Base-by-base conservation (phyloP, 2,329 filamentous ascomycete species). In the Lachnellula suecica region DNA sequence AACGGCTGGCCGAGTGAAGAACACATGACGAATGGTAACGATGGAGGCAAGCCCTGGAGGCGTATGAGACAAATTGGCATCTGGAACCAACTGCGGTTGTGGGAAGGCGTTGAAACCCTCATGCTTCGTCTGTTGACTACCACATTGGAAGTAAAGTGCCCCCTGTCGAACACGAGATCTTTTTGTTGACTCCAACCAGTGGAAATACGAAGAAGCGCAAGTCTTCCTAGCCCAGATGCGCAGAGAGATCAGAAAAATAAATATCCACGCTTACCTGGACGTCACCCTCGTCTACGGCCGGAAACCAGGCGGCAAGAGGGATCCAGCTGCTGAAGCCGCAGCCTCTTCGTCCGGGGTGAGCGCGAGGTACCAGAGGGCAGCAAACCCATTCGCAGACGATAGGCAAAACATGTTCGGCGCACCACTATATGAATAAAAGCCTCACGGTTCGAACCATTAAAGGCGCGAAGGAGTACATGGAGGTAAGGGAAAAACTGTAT, bases 241-340 rank as follows among this genome's bases (percentile, higher is more conserved):
- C 34, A 38, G 29, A 11, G 58, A 54, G n/a, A 24, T 61, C 19
- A 61, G 59, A 38, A 52, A 61, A 41, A 27, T 50, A 6, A 59
- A 51, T 17, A 49, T 59, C 23, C 60, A 62, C 45, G 54, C 54
- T 8, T 60, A 59, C 47, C 31, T 55, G 7, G 46, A 47, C 17
- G 53, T 59, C 37, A 58, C 54, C 4, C 52, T 58, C 24, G 51
- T 58, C 5, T 47, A 54, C 43, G 53, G 53, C 17, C 49, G 53
- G 4, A 59, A 53, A 51, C 53, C 65, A 59, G 56, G 59, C 64
- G 53, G 58, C 60, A 19, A 65, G 66, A 44, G 2, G 5, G 29
- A 8, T 8, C 29, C 29, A 31, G 29, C 29, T 8, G 29, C 29
- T 31, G 29, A 34, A n/a, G n/a, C n/a, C n/a, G n/a, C n/a, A n/a